Evolutionary conservation across 2,329 filamentous ascomycete species (phyloP).

Genomic region (Lachnellula occidentalis): DNA sequence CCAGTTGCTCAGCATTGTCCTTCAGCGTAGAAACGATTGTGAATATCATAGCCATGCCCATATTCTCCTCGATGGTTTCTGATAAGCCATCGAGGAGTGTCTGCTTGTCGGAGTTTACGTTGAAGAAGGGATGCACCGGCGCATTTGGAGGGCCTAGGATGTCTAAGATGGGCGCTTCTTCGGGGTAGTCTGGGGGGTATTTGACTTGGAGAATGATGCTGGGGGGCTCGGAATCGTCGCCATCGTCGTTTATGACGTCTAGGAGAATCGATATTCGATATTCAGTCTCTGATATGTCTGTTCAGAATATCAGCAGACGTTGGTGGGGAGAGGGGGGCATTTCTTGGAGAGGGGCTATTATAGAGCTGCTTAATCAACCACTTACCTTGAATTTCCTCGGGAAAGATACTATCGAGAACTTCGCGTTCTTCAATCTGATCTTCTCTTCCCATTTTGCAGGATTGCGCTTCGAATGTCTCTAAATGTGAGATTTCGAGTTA

Average conservation of each 20-base stretch:
- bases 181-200: constrained; percentile 88
- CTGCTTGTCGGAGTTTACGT: constrained; percentile 73
- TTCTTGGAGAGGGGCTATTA: constrained; percentile 1
- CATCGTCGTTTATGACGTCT: constrained; percentile 65
- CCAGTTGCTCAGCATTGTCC: constrained; percentile 81
- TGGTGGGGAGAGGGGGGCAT: neutral
- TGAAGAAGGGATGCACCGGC: constrained; percentile 66
- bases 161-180: constrained; percentile 78
- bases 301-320: constrained; percentile 8
- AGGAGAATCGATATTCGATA: constrained; percentile 83
- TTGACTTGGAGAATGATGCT: constrained; percentile 76
- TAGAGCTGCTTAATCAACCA: neutral
- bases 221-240: constrained; percentile 57
- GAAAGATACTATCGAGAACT: constrained; percentile 96
- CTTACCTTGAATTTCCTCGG: constrained; percentile 89
- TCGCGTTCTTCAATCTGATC: constrained; percentile 95
- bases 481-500: neutral
- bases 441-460: constrained; percentile 59
- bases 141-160: constrained; percentile 68
- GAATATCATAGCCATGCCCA: constrained; percentile 98
- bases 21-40: constrained; percentile 83
- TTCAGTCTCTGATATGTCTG: constrained; percentile 85
- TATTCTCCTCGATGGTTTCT: constrained; percentile 79
- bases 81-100: constrained; percentile 64
- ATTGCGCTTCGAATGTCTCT: constrained; percentile 1